Evolutionary conservation across 2,329 filamentous ascomycete species (phyloP), one percentile per base, ranked within the genome.

Genomic region (Neurospora sp.): DNA sequence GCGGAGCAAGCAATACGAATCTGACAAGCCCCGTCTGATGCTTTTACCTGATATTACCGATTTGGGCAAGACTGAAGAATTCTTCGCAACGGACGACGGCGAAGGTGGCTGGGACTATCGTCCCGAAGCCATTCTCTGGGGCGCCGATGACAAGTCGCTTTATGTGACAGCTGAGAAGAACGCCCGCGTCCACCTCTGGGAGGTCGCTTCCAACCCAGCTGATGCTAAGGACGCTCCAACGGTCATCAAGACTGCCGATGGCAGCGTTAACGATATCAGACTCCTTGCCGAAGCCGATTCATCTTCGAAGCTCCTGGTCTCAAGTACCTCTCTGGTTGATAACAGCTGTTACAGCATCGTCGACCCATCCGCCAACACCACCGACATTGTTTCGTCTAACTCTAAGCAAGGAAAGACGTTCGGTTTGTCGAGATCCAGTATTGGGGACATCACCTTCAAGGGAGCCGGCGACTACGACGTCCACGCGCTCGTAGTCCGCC

Each of bases 1-100:
- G 93, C 86, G 87, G 72, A 86, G 86, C 69, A 84, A 87, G 68
- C 88, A 90, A 71, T 97, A 97, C 77, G 93, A 97, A 79, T 87
- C 90, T 17, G 93, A 97, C 81, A 91, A 91, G 78, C 86, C 90
- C 65, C 86, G 89, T 65, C 81, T 93, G 4, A 80, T 93, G 72
- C 80, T 92, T 2, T 78, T 92, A 6, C 85, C 87, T 1, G 85
- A 92, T 74, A 81, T 92, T 67, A 78, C 78, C 15, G 84, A 89
- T 71, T 80, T 88, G 10, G 82, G 81, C 71, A 69, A 70, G n/a
- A 85, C 89, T 12, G 83, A 88, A 72, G 87, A 90, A 74, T 89
- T 90, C 71, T 90, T 87, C 75, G 81, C 85, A 70, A 87, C 87
- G 0, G 78, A 84, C 3, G 87, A 91, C 74, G 88, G 86, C n/a